Conservation (phyloP, 805 yeast genomes). For the Yamadazyma scolyti region DNA sequence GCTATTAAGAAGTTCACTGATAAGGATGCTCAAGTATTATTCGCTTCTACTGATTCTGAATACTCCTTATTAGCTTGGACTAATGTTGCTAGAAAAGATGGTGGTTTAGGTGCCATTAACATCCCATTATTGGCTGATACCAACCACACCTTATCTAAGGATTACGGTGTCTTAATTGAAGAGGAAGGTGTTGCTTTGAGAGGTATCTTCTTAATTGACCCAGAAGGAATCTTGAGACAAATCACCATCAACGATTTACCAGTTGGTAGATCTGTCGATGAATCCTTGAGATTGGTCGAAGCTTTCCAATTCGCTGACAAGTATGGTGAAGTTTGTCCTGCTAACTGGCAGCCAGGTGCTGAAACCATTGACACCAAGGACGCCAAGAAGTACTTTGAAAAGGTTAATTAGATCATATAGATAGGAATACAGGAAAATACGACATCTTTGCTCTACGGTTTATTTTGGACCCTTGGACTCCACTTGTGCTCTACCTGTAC, state of each 20-base stretch:
- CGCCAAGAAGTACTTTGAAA: conserved; percentile 80
- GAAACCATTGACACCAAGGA: conserved; percentile 79
- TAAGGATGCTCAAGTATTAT: conserved; percentile 82
- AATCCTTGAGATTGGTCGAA: conserved; percentile 94
- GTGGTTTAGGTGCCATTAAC: conserved; percentile 95
- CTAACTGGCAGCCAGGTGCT: conserved; percentile 92
- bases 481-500: no score
- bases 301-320: conserved; percentile 99
- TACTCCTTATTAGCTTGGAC: conserved; percentile 98
- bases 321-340: conserved; percentile 99
- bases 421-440: no score
- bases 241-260: conserved; percentile 97
- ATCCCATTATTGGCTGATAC: conserved; percentile 96
- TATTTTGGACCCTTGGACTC: not conserved
- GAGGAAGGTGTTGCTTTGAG: conserved; percentile 97
- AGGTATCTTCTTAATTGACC: conserved; percentile 98
- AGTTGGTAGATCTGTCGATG: conserved; percentile 98
- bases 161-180: conserved; percentile 96
- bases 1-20: conserved; percentile 87
- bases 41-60: conserved; percentile 98
- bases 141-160: conserved; percentile 90
- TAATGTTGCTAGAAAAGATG: conserved; percentile 91
- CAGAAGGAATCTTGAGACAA: conserved; percentile 92
- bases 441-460: no score
- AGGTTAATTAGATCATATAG: conserved; percentile 1